Evolutionary conservation across 2,329 filamentous ascomycete species (phyloP), one percentile per base, ranked within the genome.

Genomic region (Coniella vitis): DNA sequence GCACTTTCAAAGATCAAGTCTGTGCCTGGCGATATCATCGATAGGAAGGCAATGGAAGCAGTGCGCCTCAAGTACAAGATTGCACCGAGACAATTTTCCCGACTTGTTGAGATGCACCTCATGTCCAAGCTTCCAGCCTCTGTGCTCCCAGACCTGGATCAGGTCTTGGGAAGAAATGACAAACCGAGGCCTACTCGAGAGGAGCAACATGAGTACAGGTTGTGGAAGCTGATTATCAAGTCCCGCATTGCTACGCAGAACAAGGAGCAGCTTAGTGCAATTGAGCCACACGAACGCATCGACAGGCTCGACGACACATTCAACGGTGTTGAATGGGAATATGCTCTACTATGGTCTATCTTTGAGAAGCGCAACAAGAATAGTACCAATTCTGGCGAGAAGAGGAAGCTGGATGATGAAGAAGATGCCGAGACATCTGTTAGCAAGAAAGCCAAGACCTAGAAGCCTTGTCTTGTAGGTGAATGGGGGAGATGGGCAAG

Each of bases 141-240:
- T 0, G 73, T 84, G 43, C 78, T 81, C 14, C 63, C 69, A 49
- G 7, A 41, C n/a, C 40, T 38, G 13, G 63, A 76, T 7, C 70
- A 65, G 7, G 72, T 61, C 64, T 69, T 58, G 62, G 65, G 29
- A 9, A 39, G 25, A 14, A 58, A 65, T 62, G 38, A 69, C 60
- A 58, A 69, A 31, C 36, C 44, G 22, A 49, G 41, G n/a, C 56
- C 75, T 1, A 75, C 74, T 3, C 74, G 76, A 49, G 71, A 71
- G 38, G 76, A 85, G 55, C 74, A 81, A 56, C 74, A 83, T 21
- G 72, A 76, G 44, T 86, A 86, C 62, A 78, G 74, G 54, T 75
- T 88, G 38, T 94, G 86, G 86, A 73, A 83, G 25, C 65, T 91
- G 20, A 71, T 87, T 37, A 79, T 84, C n/a, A 93, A 93, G 68